phyloP scores from a whole-genome alignment of 225 moss, liverwort and hornwort genomes.

The Straminergon stramineum region DNA sequence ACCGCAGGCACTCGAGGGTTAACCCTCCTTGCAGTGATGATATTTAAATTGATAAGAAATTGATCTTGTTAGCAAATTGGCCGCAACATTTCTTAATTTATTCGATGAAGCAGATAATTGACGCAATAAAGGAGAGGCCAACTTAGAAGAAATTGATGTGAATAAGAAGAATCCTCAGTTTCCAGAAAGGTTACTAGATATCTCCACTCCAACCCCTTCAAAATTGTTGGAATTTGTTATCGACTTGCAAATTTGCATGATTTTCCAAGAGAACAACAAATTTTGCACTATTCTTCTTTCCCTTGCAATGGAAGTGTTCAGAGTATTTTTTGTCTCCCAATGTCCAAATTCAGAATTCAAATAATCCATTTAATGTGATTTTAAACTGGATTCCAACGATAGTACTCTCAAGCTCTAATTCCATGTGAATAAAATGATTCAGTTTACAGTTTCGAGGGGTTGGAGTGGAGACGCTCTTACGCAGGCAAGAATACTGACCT shows the following conservation, averaged over 20 bases:
- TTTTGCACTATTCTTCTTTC: neutral
- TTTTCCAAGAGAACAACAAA: neutral
- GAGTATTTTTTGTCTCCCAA: neutral
- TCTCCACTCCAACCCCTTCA: neutral
- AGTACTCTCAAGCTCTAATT: neutral
- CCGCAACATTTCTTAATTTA: neutral
- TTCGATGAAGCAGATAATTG: neutral
- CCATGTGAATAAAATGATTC: neutral
- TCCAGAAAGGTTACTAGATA: neutral
- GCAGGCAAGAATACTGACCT: constrained; percentile 20
- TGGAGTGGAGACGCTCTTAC: neutral
- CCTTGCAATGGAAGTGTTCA: neutral
- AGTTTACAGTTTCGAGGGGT: neutral
- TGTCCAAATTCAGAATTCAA: neutral
- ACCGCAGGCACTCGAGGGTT: neutral
- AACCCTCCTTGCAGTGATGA: neutral
- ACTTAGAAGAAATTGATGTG: neutral
- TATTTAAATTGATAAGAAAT: neutral
- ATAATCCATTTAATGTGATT: neutral
- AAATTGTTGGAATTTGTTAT: neutral
- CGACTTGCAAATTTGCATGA: neutral
- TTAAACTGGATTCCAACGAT: neutral
- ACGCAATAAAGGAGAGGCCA: neutral
- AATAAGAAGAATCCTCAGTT: neutral
- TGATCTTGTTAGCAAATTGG: neutral